These are phyloP conservation scores for Papiliotrema terrestris DNA, from an alignment of 1,284 basidiomycete genomes.

Conservation along the genomic window DNA sequence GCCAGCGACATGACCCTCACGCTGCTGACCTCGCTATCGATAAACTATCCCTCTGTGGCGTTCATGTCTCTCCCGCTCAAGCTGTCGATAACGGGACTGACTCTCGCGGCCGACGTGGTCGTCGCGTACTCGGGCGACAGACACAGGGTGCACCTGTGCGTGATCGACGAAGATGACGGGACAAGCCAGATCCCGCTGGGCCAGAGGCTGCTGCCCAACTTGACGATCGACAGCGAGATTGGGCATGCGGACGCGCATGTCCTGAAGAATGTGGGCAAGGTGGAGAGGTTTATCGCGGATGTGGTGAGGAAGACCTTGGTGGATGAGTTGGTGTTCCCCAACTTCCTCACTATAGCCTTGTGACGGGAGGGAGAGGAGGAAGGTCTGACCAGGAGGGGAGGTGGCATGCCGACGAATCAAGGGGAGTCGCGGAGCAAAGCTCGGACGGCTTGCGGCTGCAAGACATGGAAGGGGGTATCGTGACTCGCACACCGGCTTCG, in stretches of 20 bases:
- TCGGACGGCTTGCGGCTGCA: not conserved
- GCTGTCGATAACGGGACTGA: conserved; percentile 79
- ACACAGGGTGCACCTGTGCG: conserved; percentile 76
- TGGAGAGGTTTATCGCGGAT: conserved; percentile 93
- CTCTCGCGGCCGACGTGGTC: conserved; percentile 81
- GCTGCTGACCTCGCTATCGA: conserved; percentile 85
- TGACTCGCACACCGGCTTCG: not conserved
- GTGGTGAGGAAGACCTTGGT: conserved; percentile 91
- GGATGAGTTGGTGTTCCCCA: conserved; percentile 89
- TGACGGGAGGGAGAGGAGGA: conserved; percentile 8
- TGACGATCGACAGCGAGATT: conserved; percentile 93
- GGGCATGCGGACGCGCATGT: conserved; percentile 95
- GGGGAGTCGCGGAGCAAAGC: not conserved
- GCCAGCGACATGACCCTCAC: conserved; percentile 54
- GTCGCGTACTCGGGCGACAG: conserved; percentile 82
- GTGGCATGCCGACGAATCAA: not conserved
- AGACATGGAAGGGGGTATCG: not conserved
- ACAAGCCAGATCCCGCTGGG: conserved; percentile 57
- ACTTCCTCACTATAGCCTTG: conserved; percentile 72
- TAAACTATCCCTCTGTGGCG: conserved; percentile 89
- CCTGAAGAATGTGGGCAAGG: conserved; percentile 91
- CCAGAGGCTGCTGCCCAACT: conserved; percentile 79
- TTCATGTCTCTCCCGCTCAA: conserved; percentile 97
- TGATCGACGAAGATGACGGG: conserved; percentile 40
- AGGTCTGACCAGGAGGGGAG: not conserved